A percentile compares a stretch with the other conserved stretches of the same genome.
These are phyloP conservation scores for Psilocybe cubensis DNA, from an alignment of 768 basidiomycete genomes.

Conservation along the genomic window DNA sequence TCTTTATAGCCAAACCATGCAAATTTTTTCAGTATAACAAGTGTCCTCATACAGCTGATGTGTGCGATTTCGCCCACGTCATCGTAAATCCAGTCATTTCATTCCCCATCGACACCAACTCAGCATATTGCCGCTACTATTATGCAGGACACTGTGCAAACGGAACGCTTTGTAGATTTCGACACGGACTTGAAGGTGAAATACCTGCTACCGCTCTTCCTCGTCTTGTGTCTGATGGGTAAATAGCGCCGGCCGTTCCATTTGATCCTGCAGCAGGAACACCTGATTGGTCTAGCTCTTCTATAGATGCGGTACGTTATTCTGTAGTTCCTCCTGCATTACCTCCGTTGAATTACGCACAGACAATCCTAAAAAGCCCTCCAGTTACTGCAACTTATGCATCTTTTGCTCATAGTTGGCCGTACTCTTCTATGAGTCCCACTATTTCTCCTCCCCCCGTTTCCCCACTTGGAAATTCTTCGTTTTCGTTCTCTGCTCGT, in stretches of 20 bases:
- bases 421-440: slow-evolving; percentile 11
- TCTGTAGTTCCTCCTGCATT: background rate
- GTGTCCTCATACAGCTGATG: slow-evolving; percentile 47
- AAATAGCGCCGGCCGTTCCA: background rate
- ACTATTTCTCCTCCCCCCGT: slow-evolving; percentile 16
- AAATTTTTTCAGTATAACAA: slow-evolving; percentile 46
- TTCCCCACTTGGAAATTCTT: slow-evolving; percentile 19
- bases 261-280: background rate
- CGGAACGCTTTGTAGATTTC: slow-evolving; percentile 40
- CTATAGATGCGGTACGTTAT: slow-evolving; percentile 20
- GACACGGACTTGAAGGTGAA: slow-evolving; percentile 31
- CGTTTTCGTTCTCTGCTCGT: slow-evolving; percentile 19
- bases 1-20: slow-evolving; percentile 48
- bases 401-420: slow-evolving; percentile 24
- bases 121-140: slow-evolving; percentile 36
- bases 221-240: background rate
- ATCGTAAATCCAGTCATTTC: slow-evolving; percentile 27
- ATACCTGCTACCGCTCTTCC: background rate
- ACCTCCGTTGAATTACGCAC: background rate
- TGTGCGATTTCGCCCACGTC: slow-evolving; percentile 52
- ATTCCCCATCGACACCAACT: slow-evolving; percentile 13
- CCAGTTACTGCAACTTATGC: slow-evolving; percentile 15
- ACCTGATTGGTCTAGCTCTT: slow-evolving; percentile 18
- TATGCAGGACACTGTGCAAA: slow-evolving; percentile 39
- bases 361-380: slow-evolving; percentile 16